phyloP scores from a whole-genome alignment of 495 filamentous ascomycete genomes.

The Aspergillus affinis region DNA sequence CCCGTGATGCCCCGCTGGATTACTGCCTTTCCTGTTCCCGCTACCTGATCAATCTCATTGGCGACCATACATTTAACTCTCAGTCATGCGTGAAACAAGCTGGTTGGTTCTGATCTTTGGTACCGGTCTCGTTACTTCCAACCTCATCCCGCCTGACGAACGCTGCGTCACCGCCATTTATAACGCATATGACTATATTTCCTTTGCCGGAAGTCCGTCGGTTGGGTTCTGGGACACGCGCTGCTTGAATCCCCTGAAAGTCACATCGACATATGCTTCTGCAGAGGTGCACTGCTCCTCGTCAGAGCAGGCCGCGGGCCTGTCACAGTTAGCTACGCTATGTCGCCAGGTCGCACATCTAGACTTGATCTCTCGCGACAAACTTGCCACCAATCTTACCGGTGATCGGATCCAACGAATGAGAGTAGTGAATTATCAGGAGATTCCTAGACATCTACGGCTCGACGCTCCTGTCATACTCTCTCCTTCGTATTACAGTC shows the following conservation, averaged over 20 bases:
- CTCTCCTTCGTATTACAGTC: slow-evolving; percentile 28
- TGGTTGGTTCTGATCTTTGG: background rate
- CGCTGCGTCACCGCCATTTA: slow-evolving; percentile 40
- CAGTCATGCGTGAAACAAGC: background rate
- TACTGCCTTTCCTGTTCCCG: background rate
- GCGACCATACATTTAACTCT: background rate
- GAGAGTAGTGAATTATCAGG: slow-evolving; percentile 32
- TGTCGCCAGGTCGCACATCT: slow-evolving; percentile 31
- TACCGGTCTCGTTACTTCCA: background rate
- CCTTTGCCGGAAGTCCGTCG: slow-evolving; percentile 30
- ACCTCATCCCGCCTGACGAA: slow-evolving; percentile 26
- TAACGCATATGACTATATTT: slow-evolving; percentile 39
- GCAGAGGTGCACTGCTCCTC: slow-evolving; percentile 35
- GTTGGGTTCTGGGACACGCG: slow-evolving; percentile 28
- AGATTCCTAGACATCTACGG: slow-evolving; percentile 21
- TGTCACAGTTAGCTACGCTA: slow-evolving; percentile 22
- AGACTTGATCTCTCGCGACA: slow-evolving; percentile 31
- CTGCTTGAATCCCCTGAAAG: slow-evolving; percentile 36
- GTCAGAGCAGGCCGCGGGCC: slow-evolving; percentile 25
- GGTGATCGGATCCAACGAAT: slow-evolving; percentile 34
- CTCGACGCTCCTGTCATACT: slow-evolving; percentile 30
- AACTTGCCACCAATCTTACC: slow-evolving; percentile 38
- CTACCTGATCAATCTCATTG: background rate
- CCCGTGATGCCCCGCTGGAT: background rate
- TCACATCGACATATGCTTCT: slow-evolving; percentile 42